Base-by-base conservation (phyloP, 306 rosid genomes). In the Psophocarpus tetragonolobus region DNA sequence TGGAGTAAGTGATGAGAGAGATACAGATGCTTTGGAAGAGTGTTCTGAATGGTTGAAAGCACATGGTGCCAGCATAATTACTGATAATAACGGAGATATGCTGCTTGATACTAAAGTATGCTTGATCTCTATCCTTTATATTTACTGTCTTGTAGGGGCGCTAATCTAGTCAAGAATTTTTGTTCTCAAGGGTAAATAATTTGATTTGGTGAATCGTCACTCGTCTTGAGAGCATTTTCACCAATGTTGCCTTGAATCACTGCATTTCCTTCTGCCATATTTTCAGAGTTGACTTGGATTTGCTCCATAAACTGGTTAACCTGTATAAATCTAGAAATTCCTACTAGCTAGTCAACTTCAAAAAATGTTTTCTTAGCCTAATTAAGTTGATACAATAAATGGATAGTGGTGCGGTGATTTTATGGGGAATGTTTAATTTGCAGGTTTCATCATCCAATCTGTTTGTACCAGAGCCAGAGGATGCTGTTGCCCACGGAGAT, bases 21-120 rank as follows among this genome's bases (percentile, higher is more conserved):
- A 95, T 21, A 50, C 84, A 0, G 88, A 89, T 35, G 94, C 89
- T 44, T 64, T 91, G 70, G 98, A 89, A 44, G 99, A 92, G 73
- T 96, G 99, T 81, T 53, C 84, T 69, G 99, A 96, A 56, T 96
- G 99, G 99, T 87, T 96, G 83, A 96, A 96, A 85, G 86, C 88
- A 3, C 99, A 96, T 17, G 99, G 99, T 64, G 98, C 98, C 66
- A 80, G 79, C 78, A 68, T 88, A 61, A 38, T 76, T 64, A 71
- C 86, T 15, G 98, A 96, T 81, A 90, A 83, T 81, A 85, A 73
- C 2, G 91, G 92, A 62, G 97, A 96, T 63, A 44, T 86, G 88
- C 87, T 86, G 61, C 83, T 96, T 68, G 98, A 96, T 74, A 51
- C 97, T 2, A 96, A 92, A 85, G 99, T 96, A 86, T 75, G 87